Evolutionary conservation across 306 rosid genomes (phyloP).

Genomic region (Cucurbita moschata): DNA sequence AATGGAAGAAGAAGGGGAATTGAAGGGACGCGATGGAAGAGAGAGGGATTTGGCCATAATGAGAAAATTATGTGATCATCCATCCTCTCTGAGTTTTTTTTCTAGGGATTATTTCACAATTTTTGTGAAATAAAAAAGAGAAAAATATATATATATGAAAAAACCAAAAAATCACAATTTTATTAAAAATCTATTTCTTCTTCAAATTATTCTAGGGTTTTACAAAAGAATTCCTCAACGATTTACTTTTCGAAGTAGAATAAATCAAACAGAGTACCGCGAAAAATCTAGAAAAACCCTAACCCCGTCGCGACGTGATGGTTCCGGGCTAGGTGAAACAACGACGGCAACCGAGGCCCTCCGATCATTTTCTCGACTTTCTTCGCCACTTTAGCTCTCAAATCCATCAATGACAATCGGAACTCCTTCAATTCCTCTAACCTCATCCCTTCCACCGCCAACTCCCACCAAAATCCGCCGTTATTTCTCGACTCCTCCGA

Average conservation of each 20-base stretch:
- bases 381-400: background rate
- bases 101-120: too few relatives aligned
- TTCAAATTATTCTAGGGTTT: too few relatives aligned
- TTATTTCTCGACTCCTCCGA: background rate
- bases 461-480: background rate
- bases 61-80: too few relatives aligned
- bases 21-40: constrained; percentile 12
- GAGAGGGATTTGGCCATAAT: constrained; percentile 27
- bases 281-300: background rate
- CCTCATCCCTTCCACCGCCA: background rate
- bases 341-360: background rate
- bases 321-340: too few relatives aligned
- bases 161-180: too few relatives aligned
- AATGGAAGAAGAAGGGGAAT: background rate
- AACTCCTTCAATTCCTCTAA: background rate
- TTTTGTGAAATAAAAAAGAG: too few relatives aligned
- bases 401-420: background rate
- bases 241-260: too few relatives aligned
- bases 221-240: too few relatives aligned
- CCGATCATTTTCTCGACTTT: background rate
- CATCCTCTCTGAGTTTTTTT: too few relatives aligned
- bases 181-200: too few relatives aligned
- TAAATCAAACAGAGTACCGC: too few relatives aligned
- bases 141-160: too few relatives aligned
- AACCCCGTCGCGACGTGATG: background rate